These are phyloP conservation scores for Pyronema domesticum DNA, from an alignment of 495 filamentous ascomycete genomes.

Conservation along the genomic window DNA sequence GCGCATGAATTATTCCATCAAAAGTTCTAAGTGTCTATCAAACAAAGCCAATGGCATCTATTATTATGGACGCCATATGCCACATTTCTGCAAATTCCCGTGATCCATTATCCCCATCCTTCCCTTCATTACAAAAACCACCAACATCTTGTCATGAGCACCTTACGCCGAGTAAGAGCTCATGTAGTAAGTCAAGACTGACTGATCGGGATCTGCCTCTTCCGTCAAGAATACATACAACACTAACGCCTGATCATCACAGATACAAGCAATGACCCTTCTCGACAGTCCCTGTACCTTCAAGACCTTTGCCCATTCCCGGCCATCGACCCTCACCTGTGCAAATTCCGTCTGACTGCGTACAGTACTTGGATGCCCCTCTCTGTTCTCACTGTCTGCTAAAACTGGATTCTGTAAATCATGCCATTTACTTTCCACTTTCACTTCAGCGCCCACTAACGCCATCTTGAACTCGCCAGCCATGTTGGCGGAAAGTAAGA, in stretches of 20 bases:
- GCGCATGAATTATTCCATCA: too few relatives aligned
- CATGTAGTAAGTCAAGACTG: conserved; percentile 62
- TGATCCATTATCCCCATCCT: too few relatives aligned
- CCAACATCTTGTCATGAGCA: neutral
- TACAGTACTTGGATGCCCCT: conserved; percentile 55
- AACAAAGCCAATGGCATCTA: too few relatives aligned
- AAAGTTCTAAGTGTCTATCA: too few relatives aligned
- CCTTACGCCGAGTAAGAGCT: conserved; percentile 32
- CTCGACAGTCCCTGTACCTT: conserved; percentile 78
- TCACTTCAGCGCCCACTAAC: conserved; percentile 48
- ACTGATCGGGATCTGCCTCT: conserved; percentile 42
- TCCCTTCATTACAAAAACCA: too few relatives aligned
- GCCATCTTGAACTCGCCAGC: conserved; percentile 64
- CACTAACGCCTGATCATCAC: conserved; percentile 64
- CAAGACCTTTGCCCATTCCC: conserved; percentile 76
- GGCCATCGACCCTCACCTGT: conserved; percentile 72
- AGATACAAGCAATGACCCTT: conserved; percentile 74
- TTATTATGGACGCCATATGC: too few relatives aligned
- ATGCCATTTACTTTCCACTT: conserved; percentile 66
- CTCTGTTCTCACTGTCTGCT: conserved; percentile 35
- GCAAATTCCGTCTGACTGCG: conserved; percentile 54
- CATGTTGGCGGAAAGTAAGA: conserved; percentile 78
- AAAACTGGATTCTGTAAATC: conserved; percentile 68
- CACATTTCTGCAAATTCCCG: too few relatives aligned
- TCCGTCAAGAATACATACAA: conserved; percentile 80